Percentiles rank a stretch among this genome's conserved stretches.
Evolutionary conservation across 345 rosid species (phyloP).

Genomic region (Camelina laxa): DNA sequence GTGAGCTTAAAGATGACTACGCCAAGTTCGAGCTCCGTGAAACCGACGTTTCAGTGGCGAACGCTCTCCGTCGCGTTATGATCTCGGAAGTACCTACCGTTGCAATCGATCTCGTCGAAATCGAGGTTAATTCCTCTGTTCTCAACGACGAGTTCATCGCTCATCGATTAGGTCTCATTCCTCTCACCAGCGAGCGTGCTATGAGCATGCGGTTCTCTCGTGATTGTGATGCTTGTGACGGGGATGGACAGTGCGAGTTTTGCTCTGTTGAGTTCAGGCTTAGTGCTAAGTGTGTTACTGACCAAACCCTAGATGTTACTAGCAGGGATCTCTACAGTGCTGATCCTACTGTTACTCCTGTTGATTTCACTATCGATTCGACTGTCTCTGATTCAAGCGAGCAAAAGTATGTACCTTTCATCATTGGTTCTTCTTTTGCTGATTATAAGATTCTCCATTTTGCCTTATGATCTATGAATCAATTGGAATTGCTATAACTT

Average conservation of each 20-base stretch:
- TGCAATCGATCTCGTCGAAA: constrained; percentile 95
- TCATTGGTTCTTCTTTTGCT: neutral
- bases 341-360: constrained; percentile 84
- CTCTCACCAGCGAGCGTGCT: constrained; percentile 86
- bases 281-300: constrained; percentile 72
- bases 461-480: neutral
- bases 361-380: constrained; percentile 64
- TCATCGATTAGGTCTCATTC: constrained; percentile 91
- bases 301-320: constrained; percentile 89
- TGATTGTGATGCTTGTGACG: constrained; percentile 95
- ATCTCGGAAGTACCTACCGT: constrained; percentile 95
- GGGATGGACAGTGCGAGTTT: constrained; percentile 96
- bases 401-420: constrained; percentile 54
- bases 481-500: neutral
- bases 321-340: constrained; percentile 86
- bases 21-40: constrained; percentile 92
- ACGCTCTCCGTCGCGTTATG: constrained; percentile 98
- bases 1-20: constrained; percentile 82
- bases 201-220: constrained; percentile 97
- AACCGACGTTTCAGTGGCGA: constrained; percentile 87
- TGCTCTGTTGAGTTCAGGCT: constrained; percentile 95
- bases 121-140: constrained; percentile 86
- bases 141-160: constrained; percentile 97
- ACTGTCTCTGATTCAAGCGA: constrained; percentile 62
- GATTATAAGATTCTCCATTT: neutral